Base-by-base conservation (phyloP, 2,329 filamentous ascomycete genomes). In the Xylariaceae sp. region DNA sequence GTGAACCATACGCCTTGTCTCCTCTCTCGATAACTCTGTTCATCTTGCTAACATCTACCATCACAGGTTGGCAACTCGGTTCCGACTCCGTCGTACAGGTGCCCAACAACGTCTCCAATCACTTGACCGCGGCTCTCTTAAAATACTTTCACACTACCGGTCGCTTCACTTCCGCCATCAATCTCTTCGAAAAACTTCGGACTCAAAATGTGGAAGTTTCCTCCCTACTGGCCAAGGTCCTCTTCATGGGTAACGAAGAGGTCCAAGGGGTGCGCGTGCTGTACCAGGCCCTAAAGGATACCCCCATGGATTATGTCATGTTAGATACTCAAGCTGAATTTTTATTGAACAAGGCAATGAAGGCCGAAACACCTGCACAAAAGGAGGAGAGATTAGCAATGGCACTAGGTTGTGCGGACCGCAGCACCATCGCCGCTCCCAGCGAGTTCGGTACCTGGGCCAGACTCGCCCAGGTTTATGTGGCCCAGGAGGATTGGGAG, bases 381-480 rank as follows among this genome's bases (percentile, higher is more conserved):
- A 81, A 75, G 57, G 76, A 81, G 17, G 79, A 83, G 57, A 83
- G 92, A 50, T 75, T 91, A 20, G 86, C 86, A 54, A 83, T 97
- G 74, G 92, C 93, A 0, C 74, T 96, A 25, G 90, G 92, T 52
- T 95, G 93, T 59, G 93, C 93, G 5, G 95, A 97, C 67, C 84
- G 92, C 50, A 91, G 89, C 58, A 95, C 95, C 11, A 87, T 96
- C 43, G 92, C 92, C 21, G 93, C 93, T 1, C 93, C 93, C 0
- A 96, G 90, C 65, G 93, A 98, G 65, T 98, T 98, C 62, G 88
- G 88, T 43, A 97, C 93, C 1, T 98, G 93, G 93, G 92, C 93
- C 46, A 79, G 91, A 46, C 70, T 98, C 52, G 91, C 91, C 2
- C 89, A 97, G 64, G 86, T 97, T 23, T 98, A 98, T 58, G 88